Conservation (phyloP, 192 early-diverging fungal species). For the Fimicolochytrium jonesii region DNA sequence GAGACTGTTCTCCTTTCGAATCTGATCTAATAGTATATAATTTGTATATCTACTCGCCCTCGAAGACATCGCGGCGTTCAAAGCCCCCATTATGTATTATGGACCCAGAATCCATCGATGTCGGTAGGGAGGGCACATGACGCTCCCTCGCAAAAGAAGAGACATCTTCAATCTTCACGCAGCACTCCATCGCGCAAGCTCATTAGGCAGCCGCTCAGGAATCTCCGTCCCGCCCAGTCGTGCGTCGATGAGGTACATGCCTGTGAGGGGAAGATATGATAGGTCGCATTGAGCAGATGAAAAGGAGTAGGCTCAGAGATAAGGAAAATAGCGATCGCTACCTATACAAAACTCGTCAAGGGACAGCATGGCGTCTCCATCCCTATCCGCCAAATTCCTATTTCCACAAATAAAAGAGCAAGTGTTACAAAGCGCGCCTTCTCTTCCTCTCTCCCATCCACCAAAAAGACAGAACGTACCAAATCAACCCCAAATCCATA, state of each 20-base stretch:
- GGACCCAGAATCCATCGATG: too few species aligned
- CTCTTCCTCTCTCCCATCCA: too few species aligned
- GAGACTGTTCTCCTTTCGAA: too few species aligned
- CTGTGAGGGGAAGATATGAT: neutral
- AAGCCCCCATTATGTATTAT: too few species aligned
- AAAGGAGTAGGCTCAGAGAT: neutral
- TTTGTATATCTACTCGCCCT: too few species aligned
- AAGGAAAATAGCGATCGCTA: neutral
- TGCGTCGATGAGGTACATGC: conserved; percentile 22
- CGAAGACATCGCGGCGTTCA: too few species aligned
- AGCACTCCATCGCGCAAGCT: neutral
- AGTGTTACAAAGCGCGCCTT: neutral
- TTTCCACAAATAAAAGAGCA: neutral
- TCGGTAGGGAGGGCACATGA: too few species aligned
- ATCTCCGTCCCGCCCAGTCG: conserved; percentile 5
- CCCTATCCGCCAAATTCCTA: conserved; percentile 15
- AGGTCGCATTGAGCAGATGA: neutral
- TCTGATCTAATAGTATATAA: too few species aligned
- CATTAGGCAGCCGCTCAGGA: neutral
- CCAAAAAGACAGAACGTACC: too few species aligned
- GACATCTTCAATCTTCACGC: too few species aligned
- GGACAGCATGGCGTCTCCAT: conserved; percentile 12
- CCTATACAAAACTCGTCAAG: conserved; percentile 20
- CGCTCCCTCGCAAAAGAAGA: too few species aligned
- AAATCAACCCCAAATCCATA: conserved; percentile 14